phyloP scores from a whole-genome alignment of 331 rosid species.

The Spiraea crenata region DNA sequence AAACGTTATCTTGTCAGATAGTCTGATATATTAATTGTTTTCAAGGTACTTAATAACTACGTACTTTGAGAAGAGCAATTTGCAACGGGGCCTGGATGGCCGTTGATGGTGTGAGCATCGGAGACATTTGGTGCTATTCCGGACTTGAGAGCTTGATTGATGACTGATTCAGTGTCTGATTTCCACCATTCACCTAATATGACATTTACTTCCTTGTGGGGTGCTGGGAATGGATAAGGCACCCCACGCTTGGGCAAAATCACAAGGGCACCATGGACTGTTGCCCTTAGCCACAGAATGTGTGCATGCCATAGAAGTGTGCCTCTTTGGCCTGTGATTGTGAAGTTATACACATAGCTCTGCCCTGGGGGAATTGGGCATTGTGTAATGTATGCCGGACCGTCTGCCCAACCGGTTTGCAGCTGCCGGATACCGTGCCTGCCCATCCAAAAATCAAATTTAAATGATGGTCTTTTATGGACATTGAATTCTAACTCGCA shows the following conservation, averaged over 20 bases:
- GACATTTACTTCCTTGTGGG: constrained; percentile 67
- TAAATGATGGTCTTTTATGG: background rate
- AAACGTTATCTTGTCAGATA: background rate
- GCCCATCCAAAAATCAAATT: constrained; percentile 3
- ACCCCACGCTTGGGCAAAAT: constrained; percentile 87
- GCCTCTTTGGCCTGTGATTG: constrained; percentile 88
- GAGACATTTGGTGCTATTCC: constrained; percentile 92
- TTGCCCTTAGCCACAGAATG: constrained; percentile 82
- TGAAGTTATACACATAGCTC: constrained; percentile 72
- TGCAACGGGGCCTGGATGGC: constrained; percentile 64
- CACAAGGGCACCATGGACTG: constrained; percentile 76
- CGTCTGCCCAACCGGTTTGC: constrained; percentile 89
- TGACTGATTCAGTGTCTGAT: constrained; percentile 79
- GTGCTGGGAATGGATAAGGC: constrained; percentile 82
- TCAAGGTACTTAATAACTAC: background rate
- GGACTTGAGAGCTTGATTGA: constrained; percentile 73
- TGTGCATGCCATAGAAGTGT: constrained; percentile 96
- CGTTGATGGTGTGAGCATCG: constrained; percentile 88
- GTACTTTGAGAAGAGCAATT: constrained; percentile 66
- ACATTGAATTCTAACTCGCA: background rate
- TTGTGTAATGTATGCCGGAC: constrained; percentile 89
- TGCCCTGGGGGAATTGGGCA: constrained; percentile 83
- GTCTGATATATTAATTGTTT: background rate
- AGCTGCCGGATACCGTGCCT: constrained; percentile 95
- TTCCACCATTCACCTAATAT: constrained; percentile 98